phyloP scores from a whole-genome alignment of 768 basidiomycete genomes.

The Symmetrospora coprosmae region DNA sequence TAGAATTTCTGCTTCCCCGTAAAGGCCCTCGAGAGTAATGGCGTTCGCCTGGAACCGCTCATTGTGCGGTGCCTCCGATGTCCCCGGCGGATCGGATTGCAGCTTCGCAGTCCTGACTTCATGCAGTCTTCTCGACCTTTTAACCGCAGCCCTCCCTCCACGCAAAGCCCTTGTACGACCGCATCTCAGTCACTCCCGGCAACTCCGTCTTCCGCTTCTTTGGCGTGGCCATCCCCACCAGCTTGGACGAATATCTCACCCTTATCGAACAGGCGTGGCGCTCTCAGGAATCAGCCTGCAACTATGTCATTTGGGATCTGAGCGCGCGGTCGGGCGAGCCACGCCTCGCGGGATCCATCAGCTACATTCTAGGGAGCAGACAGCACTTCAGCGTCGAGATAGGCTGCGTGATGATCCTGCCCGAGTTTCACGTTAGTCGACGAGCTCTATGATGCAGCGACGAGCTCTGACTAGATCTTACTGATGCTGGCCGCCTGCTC shows the following conservation, averaged over 20 bases:
- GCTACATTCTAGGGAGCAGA: not conserved
- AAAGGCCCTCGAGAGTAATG: not conserved
- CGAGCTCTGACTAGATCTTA: no score
- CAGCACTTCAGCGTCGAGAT: not conserved
- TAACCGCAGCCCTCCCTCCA: not conserved
- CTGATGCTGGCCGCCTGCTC: not conserved
- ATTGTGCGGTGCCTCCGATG: not conserved
- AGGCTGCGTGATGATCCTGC: not conserved
- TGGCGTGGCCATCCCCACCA: not conserved
- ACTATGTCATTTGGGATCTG: conserved; percentile 4
- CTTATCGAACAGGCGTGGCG: not conserved
- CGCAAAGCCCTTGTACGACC: not conserved
- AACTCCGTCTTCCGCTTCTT: conserved; percentile 1
- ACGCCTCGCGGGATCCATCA: not conserved
- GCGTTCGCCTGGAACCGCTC: conserved; percentile 1
- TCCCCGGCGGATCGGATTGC: not conserved
- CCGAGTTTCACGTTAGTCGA: conserved; percentile 6
- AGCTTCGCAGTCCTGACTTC: not conserved
- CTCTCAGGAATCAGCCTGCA: not conserved
- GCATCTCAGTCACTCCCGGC: not conserved
- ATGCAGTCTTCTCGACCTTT: not conserved
- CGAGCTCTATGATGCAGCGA: not conserved
- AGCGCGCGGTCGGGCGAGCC: not conserved
- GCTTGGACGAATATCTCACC: not conserved
- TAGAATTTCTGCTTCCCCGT: conserved; percentile 10